Percentiles rank a stretch among this genome's conserved stretches.
Evolutionary conservation across 2,329 filamentous ascomycete genomes (phyloP).

Genomic region (Atkinsonella texensis): DNA sequence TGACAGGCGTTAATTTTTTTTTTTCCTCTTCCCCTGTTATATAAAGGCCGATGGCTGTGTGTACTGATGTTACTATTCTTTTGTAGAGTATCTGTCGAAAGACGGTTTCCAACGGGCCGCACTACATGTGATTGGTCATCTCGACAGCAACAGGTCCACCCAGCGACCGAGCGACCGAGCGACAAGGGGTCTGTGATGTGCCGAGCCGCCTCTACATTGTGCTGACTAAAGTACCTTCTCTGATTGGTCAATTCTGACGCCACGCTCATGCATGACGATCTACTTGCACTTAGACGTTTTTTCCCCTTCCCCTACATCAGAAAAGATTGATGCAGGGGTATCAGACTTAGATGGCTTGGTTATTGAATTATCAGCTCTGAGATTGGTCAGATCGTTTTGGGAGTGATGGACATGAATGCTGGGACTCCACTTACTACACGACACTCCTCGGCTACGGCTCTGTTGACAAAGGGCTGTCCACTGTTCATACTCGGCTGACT

Average conservation of each 20-base stretch:
- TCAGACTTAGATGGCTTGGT: neutral
- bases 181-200: too few relatives aligned
- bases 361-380: constrained; percentile 2
- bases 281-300: neutral
- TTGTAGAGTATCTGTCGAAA: too few relatives aligned
- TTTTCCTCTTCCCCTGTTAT: too few relatives aligned
- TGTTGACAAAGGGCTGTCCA: neutral
- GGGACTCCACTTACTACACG: neutral
- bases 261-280: neutral
- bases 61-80: too few relatives aligned
- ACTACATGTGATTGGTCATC: constrained; percentile 1
- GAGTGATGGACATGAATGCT: neutral
- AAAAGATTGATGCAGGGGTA: neutral
- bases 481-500: too few relatives aligned
- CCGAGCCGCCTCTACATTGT: constrained; percentile 10
- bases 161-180: neutral
- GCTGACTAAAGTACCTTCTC: constrained; percentile 20
- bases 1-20: too few relatives aligned
- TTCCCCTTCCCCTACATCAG: neutral
- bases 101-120: too few relatives aligned
- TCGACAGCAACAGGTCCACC: neutral
- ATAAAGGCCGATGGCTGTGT: too few relatives aligned
- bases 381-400: constrained; percentile 5
- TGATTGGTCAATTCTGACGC: constrained; percentile 16
- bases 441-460: neutral